Conservation (phyloP, 129 eudicot genomes). For the Mikania micrantha region DNA sequence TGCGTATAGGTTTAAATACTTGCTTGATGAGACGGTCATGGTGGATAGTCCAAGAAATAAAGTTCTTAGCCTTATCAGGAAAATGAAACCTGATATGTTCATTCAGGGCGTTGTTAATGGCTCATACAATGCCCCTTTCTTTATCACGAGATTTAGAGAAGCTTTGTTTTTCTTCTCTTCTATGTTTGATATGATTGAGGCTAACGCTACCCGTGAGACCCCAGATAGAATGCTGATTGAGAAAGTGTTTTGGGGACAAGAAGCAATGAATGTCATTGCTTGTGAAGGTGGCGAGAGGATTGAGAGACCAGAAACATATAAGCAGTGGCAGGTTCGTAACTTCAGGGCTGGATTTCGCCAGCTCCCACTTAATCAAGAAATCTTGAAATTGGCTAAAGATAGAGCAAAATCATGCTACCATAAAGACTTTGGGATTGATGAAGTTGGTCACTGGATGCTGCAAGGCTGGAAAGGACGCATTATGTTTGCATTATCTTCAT, state of each 20-base stretch:
- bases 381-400: slow-evolving; percentile 46
- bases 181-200: slow-evolving; percentile 77
- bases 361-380: slow-evolving; percentile 56
- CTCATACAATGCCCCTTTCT: slow-evolving; percentile 67
- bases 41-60: slow-evolving; percentile 65
- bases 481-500: slow-evolving; percentile 44
- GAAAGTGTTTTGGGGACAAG: slow-evolving; percentile 52
- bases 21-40: slow-evolving; percentile 69
- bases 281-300: slow-evolving; percentile 84
- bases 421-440: slow-evolving; percentile 65
- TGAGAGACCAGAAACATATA: slow-evolving; percentile 81
- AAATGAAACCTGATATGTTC: slow-evolving; percentile 53
- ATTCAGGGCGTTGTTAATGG: slow-evolving; percentile 64
- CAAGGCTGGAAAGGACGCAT: slow-evolving; percentile 92
- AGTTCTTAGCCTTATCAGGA: slow-evolving; percentile 48
- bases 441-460: slow-evolving; percentile 72
- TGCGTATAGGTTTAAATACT: slow-evolving; percentile 43
- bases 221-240: slow-evolving; percentile 59
- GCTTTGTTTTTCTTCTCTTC: slow-evolving; percentile 77
- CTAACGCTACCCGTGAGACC: slow-evolving; percentile 46
- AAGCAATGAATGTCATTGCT: slow-evolving; percentile 78
- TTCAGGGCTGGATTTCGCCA: slow-evolving; percentile 57
- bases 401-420: slow-evolving; percentile 46
- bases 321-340: slow-evolving; percentile 76
- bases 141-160: slow-evolving; percentile 68